Percentiles rank a stretch among this genome's conserved stretches.
phyloP scores from a whole-genome alignment of 257 asterid genomes.

The Primulina tabacum region DNA sequence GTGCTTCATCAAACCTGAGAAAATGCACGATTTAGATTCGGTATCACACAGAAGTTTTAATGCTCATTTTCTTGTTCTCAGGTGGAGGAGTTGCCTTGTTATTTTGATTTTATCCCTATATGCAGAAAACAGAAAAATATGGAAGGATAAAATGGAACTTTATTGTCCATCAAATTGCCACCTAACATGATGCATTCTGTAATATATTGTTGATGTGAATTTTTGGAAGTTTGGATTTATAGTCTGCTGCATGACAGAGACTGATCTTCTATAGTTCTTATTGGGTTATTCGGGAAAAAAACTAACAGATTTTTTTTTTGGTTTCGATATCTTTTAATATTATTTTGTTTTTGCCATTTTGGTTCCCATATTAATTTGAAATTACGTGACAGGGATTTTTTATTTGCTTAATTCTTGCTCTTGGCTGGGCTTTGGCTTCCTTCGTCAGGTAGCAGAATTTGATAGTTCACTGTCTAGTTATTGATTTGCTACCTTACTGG shows the following conservation, averaged over 20 bases:
- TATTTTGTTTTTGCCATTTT: conserved; percentile 13
- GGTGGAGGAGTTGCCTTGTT: neutral
- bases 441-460: conserved; percentile 63
- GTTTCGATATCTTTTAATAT: conserved; percentile 2
- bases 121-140: neutral
- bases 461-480: conserved; percentile 14
- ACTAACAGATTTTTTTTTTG: neutral
- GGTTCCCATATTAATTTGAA: conserved; percentile 13
- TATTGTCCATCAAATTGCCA: neutral
- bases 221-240: neutral
- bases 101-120: neutral
- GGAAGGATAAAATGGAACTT: neutral
- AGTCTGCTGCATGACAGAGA: neutral
- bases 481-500: conserved; percentile 4
- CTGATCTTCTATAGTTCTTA: neutral
- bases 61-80: neutral
- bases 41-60: neutral
- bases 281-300: neutral
- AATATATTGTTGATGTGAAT: neutral
- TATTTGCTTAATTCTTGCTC: conserved; percentile 79
- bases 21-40: neutral
- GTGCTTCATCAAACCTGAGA: neutral
- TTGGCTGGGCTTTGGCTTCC: conserved; percentile 96
- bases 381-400: conserved; percentile 57
- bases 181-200: neutral